Conservation (phyloP, 2,329 filamentous ascomycete genomes). For the Colletotrichum salicis region DNA sequence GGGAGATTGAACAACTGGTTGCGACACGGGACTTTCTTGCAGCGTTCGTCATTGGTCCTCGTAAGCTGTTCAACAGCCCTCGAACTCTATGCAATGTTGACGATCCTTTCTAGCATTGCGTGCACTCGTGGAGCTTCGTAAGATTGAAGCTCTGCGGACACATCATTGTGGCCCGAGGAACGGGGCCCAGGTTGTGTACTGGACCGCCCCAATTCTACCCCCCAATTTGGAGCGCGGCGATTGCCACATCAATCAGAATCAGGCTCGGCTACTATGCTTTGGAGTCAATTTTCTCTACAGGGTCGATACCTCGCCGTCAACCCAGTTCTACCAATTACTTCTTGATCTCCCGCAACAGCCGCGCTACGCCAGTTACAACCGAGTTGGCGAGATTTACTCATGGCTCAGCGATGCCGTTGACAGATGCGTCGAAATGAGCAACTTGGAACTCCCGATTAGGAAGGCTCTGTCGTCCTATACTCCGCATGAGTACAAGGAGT, state of each 20-base stretch:
- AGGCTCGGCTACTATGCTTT: slow-evolving; percentile 24
- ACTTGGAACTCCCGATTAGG: not conserved
- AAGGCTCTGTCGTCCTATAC: slow-evolving; percentile 1
- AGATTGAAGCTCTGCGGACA: slow-evolving; percentile 13
- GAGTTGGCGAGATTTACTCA: slow-evolving; percentile 23
- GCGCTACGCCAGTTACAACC: slow-evolving; percentile 28
- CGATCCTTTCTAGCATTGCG: not conserved
- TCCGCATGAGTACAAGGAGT: slow-evolving; percentile 5
- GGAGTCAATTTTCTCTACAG: slow-evolving; percentile 25
- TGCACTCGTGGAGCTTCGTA: slow-evolving; percentile 26
- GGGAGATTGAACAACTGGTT: slow-evolving; percentile 31
- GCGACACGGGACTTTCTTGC: slow-evolving; percentile 14
- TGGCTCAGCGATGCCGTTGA: slow-evolving; percentile 30
- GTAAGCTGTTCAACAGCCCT: not conserved
- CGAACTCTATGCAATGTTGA: not conserved
- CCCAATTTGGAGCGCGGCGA: slow-evolving; percentile 20
- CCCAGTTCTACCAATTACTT: slow-evolving; percentile 23
- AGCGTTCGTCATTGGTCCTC: slow-evolving; percentile 25
- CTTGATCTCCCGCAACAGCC: slow-evolving; percentile 19
- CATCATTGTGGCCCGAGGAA: slow-evolving; percentile 25
- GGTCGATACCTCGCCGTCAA: slow-evolving; percentile 14
- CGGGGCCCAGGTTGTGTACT: slow-evolving; percentile 20
- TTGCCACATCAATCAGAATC: slow-evolving; percentile 33
- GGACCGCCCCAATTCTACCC: slow-evolving; percentile 19
- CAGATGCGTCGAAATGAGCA: slow-evolving; percentile 16